These are phyloP conservation scores for Globisporangium uncinulatum DNA, from an alignment of 352 stramenopile species.

Conservation along the genomic window DNA sequence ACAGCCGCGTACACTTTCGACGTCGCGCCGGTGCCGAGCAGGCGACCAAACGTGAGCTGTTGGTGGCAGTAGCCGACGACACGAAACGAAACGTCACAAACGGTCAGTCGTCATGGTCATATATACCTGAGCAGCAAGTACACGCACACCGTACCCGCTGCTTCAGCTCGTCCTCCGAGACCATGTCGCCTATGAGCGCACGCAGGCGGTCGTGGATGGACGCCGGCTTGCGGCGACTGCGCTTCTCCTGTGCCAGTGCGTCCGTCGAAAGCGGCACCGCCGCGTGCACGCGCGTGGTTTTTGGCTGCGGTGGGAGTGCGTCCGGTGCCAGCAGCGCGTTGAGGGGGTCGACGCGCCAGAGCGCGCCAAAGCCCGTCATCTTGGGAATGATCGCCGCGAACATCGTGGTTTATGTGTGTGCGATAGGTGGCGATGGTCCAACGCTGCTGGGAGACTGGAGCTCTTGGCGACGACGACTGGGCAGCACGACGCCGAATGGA, in stretches of 20 bases:
- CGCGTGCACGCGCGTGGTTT: conserved; percentile 21
- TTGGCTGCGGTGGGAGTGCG: conserved; percentile 10
- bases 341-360: conserved; percentile 43
- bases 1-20: conserved; percentile 70
- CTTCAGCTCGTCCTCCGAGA: conserved; percentile 55
- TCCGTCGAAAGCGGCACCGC: conserved; percentile 3
- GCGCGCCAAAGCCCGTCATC: conserved; percentile 24
- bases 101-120: neutral
- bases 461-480: neutral
- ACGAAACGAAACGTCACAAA: neutral
- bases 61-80: too few relatives aligned
- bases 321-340: conserved; percentile 16
- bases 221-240: conserved; percentile 9
- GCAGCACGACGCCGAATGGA: too few relatives aligned
- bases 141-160: conserved; percentile 23
- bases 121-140: too few relatives aligned
- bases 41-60: conserved; percentile 49
- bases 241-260: conserved; percentile 3
- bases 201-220: conserved; percentile 64
- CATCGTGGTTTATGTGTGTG: conserved; percentile 4
- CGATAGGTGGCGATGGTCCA: neutral
- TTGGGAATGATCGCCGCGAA: conserved; percentile 11
- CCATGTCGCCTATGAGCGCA: conserved; percentile 48
- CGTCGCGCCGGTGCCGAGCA: conserved; percentile 68
- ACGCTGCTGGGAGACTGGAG: neutral